Conservation (phyloP, 345 rosid genomes). For the Dipteronia dyeriana region DNA sequence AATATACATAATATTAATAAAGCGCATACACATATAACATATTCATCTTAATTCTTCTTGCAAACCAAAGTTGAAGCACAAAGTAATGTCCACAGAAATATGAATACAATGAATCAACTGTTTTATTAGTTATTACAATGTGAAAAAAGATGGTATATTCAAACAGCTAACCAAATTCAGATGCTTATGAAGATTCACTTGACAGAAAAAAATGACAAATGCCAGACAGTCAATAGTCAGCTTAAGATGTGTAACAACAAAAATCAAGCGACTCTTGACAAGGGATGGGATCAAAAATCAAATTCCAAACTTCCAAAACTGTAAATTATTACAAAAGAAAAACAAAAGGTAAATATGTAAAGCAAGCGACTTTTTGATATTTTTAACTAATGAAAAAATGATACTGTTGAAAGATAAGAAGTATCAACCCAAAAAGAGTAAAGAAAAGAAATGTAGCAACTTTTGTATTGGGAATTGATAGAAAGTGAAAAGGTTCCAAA, state of each 20-base stretch:
- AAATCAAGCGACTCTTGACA: too few species aligned
- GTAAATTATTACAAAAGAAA: not conserved
- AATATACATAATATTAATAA: conserved; percentile 14
- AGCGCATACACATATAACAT: too few species aligned
- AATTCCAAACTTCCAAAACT: conserved; percentile 5
- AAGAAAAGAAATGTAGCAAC: conserved; percentile 22
- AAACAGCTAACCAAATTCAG: not conserved
- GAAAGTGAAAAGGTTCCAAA: not conserved
- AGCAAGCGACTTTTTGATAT: too few species aligned
- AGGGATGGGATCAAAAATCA: not conserved
- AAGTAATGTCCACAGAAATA: not conserved
- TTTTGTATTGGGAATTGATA: conserved; percentile 25
- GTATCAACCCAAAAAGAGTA: conserved; percentile 12
- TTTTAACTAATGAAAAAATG: too few species aligned
- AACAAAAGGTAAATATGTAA: too few species aligned
- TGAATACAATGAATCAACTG: not conserved
- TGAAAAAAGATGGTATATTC: too few species aligned
- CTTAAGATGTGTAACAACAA: not conserved
- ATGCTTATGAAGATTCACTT: not conserved
- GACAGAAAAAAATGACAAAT: not conserved
- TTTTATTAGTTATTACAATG: not conserved
- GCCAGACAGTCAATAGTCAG: not conserved
- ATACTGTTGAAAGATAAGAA: conserved; percentile 20
- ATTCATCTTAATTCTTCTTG: not conserved
- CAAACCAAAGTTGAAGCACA: not conserved